These are phyloP conservation scores for Primulina eburnea DNA, from an alignment of 257 asterid genomes.

Conservation along the genomic window DNA sequence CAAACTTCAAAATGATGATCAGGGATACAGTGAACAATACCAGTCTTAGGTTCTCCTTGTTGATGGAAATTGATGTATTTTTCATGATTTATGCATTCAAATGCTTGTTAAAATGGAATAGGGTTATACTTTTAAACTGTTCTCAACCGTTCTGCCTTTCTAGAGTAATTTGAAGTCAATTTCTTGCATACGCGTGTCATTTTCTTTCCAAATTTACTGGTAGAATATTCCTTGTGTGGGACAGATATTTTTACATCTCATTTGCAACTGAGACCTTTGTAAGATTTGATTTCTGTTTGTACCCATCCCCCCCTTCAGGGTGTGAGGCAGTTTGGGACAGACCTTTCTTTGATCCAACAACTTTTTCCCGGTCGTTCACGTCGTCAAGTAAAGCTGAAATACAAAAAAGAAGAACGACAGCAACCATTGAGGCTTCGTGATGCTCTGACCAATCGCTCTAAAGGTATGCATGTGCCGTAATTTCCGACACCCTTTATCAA, in stretches of 20 bases:
- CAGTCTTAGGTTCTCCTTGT: neutral
- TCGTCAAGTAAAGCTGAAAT: constrained; percentile 62
- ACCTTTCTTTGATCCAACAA: constrained; percentile 78
- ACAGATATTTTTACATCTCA: neutral
- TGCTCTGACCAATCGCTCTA: constrained; percentile 64
- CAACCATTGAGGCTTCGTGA: constrained; percentile 73
- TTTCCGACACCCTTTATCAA: neutral
- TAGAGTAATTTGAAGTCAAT: neutral
- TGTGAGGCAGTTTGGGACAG: constrained; percentile 78
- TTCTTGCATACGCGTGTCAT: neutral
- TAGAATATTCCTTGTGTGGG: constrained; percentile 3
- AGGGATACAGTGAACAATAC: neutral
- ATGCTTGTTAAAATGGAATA: neutral
- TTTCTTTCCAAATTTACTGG: neutral
- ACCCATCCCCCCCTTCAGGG: constrained; percentile 41
- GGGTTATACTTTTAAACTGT: neutral
- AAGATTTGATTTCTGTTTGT: constrained; percentile 2
- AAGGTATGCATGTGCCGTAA: constrained; percentile 37
- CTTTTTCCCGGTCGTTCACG: constrained; percentile 80
- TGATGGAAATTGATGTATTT: neutral
- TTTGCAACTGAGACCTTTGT: neutral
- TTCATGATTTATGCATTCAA: neutral
- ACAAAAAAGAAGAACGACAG: constrained; percentile 78
- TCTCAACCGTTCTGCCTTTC: neutral
- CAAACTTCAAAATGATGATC: neutral